Evolutionary conservation across 148 eudicot genomes (phyloP).

Genomic region (Cornus suecica): DNA sequence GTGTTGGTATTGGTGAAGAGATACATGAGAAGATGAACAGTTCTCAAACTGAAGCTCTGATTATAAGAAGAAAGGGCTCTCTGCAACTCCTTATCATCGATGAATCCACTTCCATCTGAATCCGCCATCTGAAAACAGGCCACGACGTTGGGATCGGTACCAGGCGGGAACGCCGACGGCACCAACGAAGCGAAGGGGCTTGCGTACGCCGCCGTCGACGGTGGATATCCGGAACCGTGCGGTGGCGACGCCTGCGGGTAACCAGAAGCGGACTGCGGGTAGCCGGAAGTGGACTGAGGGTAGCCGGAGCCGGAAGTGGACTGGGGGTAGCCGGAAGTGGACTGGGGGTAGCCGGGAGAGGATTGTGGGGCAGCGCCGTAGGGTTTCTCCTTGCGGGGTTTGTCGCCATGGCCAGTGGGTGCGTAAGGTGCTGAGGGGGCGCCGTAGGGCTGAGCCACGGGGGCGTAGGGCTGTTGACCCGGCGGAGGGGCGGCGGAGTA

Average conservation of each 20-base stretch:
- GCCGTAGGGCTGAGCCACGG: background rate
- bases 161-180: slow-evolving; percentile 84
- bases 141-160: slow-evolving; percentile 76
- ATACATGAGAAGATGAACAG: slow-evolving; percentile 88
- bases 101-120: slow-evolving; percentile 76
- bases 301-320: background rate
- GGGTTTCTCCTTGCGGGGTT: slow-evolving; percentile 13
- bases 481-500: slow-evolving; percentile 16
- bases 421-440: slow-evolving; percentile 17
- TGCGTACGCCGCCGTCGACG: slow-evolving; percentile 33
- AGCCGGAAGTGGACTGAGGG: slow-evolving; percentile 20
- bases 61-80: slow-evolving; percentile 65
- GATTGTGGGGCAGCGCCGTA: slow-evolving; percentile 5
- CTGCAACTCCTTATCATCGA: slow-evolving; percentile 90
- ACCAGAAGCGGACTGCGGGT: slow-evolving; percentile 2
- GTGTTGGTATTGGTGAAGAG: slow-evolving; percentile 62
- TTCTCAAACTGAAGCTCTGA: slow-evolving; percentile 75
- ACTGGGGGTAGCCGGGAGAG: slow-evolving; percentile 22
- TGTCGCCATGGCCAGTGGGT: background rate
- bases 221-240: slow-evolving; percentile 15
- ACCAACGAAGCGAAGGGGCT: slow-evolving; percentile 66
- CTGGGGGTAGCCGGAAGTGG: slow-evolving; percentile 5
- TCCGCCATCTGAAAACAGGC: slow-evolving; percentile 80
- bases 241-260: background rate
- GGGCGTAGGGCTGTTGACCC: slow-evolving; percentile 20